Base-by-base conservation (phyloP, 2,329 filamentous ascomycete species). In the Lachnellula suecica region DNA sequence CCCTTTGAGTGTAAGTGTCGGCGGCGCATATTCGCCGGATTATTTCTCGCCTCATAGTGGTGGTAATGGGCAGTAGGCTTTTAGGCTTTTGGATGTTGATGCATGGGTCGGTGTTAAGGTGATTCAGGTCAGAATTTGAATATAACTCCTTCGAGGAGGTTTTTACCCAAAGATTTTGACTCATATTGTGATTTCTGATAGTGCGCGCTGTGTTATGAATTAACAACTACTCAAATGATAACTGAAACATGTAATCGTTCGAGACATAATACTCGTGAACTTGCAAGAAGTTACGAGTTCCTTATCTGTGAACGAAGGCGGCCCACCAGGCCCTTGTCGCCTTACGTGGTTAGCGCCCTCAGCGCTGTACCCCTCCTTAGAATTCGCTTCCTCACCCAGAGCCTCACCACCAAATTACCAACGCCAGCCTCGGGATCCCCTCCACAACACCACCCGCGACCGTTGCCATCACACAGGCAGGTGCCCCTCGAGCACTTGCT, bases 401-500 rank as follows among this genome's bases (percentile, higher is more conserved):
- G 53, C 47, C 49, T 53, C 50, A 53, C 31, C 44, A 53, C 41
- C 41, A 42, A 48, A 37, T 24, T 40, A 31, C 17, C 41, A 53
- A 48, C 51, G 48, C 51, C 51, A 57, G 50, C 53, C 47, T 57
- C 40, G 54, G 45, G 50, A 53, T 24, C 29, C 51, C 40, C 31
- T 49, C 41, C 25, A 49, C 53, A 31, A 49, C 35, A 48, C 25
- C 51, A 45, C 31, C 44, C 40, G 23, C 35, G 47, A 41, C 53
- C 50, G 55, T 58, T 61, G 58, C 59, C 57, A 51, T 53, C 49
- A 59, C 42, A 54, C 56, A 57, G 55, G 62, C 63, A 59, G 60
- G 63, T 63, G 62, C 62, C 49, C 53, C 51, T 49, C 37, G 48
- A 61, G 63, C 63, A 63, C 62, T 57, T 63, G 63, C 59, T 59